These are phyloP conservation scores for Alternaria dauci DNA, from an alignment of 2,329 filamentous ascomycete genomes.

Conservation along the genomic window DNA sequence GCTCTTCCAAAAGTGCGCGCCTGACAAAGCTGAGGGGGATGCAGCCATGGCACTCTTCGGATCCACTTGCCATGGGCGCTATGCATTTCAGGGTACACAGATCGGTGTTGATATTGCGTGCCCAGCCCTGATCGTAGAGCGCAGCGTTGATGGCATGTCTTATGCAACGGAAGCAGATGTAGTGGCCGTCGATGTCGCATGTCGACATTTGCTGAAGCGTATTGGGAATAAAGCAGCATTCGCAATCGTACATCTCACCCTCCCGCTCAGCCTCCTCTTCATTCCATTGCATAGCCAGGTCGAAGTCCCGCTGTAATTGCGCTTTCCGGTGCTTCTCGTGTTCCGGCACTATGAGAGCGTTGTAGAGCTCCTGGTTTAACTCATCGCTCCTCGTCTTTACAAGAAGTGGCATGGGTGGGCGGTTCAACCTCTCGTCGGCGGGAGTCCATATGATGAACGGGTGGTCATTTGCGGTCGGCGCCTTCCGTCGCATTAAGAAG, in stretches of 20 bases:
- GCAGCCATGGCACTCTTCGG: conserved; percentile 71
- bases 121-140: conserved; percentile 92
- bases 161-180: conserved; percentile 84
- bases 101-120: conserved; percentile 76
- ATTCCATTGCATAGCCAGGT: conserved; percentile 56
- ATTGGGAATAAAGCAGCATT: conserved; percentile 77
- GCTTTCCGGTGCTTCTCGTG: conserved; percentile 51
- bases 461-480: conserved; percentile 62
- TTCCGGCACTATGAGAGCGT: conserved; percentile 54
- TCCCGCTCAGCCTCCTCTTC: conserved; percentile 59
- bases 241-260: conserved; percentile 70
- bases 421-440: conserved; percentile 63
- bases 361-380: conserved; percentile 60
- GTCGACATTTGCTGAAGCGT: conserved; percentile 77
- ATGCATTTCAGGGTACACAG: conserved; percentile 82
- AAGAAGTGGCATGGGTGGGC: conserved; percentile 67
- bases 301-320: conserved; percentile 51
- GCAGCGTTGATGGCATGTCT: conserved; percentile 84
- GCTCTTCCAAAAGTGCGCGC: conserved; percentile 74
- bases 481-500: conserved; percentile 73
- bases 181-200: conserved; percentile 74
- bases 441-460: conserved; percentile 69
- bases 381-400: conserved; percentile 70
- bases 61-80: conserved; percentile 68
- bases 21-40: conserved; percentile 74